phyloP scores from a whole-genome alignment of 805 yeast genomes.

The Pichia scutulata region DNA sequence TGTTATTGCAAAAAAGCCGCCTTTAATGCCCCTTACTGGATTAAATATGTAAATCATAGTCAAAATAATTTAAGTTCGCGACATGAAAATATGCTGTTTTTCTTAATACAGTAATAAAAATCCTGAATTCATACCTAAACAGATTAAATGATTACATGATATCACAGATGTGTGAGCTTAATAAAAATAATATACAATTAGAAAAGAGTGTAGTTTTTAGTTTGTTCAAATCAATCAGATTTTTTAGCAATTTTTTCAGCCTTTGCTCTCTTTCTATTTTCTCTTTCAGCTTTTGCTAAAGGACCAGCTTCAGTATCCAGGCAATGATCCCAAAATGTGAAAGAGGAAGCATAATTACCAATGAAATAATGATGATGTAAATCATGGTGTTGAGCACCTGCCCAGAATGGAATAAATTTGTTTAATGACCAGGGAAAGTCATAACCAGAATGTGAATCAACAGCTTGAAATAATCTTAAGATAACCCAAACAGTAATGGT shows the following conservation, averaged over 20 bases:
- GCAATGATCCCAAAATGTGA: slow-evolving; percentile 50
- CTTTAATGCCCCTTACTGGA: background rate
- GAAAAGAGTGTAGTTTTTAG: background rate
- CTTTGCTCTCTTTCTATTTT: slow-evolving; percentile 32
- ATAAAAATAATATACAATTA: background rate
- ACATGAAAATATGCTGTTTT: background rate
- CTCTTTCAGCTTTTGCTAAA: slow-evolving; percentile 41
- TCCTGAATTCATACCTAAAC: background rate
- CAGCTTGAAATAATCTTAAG: slow-evolving; percentile 49
- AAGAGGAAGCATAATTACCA: slow-evolving; percentile 50
- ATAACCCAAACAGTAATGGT: slow-evolving; percentile 47
- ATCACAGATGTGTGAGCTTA: background rate
- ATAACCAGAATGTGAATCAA: slow-evolving; percentile 55
- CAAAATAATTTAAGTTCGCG: background rate
- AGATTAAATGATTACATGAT: no score
- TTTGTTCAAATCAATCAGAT: background rate
- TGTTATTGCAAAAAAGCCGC: background rate
- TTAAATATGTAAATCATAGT: background rate
- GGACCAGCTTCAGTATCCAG: slow-evolving; percentile 53
- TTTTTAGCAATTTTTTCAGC: slow-evolving; percentile 31
- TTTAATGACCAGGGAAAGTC: slow-evolving; percentile 57
- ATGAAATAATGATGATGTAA: slow-evolving; percentile 53
- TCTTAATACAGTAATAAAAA: background rate
- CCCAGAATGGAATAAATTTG: slow-evolving; percentile 53
- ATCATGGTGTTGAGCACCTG: slow-evolving; percentile 59